These are phyloP conservation scores for Paratinospora sagittata DNA, from an alignment of 164 flowering plant species.

Conservation along the genomic window DNA sequence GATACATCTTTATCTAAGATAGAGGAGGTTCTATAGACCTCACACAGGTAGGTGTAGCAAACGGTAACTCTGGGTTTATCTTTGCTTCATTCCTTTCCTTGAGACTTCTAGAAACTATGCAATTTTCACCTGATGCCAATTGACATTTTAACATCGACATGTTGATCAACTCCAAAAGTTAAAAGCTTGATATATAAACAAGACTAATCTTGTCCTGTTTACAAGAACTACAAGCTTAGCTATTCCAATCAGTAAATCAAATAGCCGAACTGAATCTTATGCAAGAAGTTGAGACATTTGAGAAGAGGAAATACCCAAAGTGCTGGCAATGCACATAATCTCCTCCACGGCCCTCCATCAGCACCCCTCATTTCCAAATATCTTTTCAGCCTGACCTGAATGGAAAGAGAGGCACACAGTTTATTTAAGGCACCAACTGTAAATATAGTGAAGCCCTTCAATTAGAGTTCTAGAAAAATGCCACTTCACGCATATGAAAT, in stretches of 20 bases:
- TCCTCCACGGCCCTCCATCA: conserved; percentile 99
- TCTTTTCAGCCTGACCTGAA: conserved; percentile 93
- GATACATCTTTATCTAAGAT: too few species aligned
- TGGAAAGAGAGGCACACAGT: background rate
- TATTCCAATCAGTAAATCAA: too few species aligned
- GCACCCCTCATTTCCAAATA: conserved; percentile 99
- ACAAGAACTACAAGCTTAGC: background rate
- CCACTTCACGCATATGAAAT: conserved; percentile 5
- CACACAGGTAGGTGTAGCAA: too few species aligned
- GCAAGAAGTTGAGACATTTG: too few species aligned
- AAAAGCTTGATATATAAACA: background rate
- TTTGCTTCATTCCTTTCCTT: too few species aligned
- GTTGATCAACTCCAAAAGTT: too few species aligned
- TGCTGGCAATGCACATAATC: conserved; percentile 95
- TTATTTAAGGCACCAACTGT: background rate
- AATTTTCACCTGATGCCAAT: too few species aligned
- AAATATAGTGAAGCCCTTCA: background rate
- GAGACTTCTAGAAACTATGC: too few species aligned
- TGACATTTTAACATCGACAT: too few species aligned
- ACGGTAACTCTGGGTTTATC: too few species aligned
- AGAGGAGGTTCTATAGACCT: too few species aligned
- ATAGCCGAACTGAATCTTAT: too few species aligned
- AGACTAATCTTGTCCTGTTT: background rate
- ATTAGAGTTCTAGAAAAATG: background rate
- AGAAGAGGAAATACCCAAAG: conserved; percentile 63